phyloP scores from a whole-genome alignment of 2,329 filamentous ascomycete species.

The Xenoacremonium recifei region DNA sequence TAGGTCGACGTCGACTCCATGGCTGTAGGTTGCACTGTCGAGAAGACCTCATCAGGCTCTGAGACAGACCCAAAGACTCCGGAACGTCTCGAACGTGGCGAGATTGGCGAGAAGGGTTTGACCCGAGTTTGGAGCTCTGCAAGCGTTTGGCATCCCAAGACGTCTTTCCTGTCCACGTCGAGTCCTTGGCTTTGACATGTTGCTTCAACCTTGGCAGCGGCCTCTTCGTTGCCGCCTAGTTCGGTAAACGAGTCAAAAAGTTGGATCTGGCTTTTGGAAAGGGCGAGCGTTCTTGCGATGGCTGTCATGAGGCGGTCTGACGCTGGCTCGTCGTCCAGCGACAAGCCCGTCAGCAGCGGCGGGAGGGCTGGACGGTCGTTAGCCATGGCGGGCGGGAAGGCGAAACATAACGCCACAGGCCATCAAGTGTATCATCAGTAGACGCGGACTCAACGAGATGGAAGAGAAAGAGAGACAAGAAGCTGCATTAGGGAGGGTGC shows the following conservation, averaged over 20 bases:
- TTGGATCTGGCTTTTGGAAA: constrained; percentile 30
- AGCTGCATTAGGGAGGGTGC: too few species aligned
- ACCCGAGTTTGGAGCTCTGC: constrained; percentile 44
- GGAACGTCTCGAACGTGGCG: not conserved
- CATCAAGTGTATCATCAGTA: too few species aligned
- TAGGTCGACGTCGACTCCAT: constrained; percentile 14
- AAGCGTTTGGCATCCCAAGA: constrained; percentile 42
- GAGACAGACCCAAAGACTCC: constrained; percentile 5
- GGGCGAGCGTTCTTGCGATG: constrained; percentile 36
- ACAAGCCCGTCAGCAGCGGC: constrained; percentile 20
- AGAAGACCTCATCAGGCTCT: constrained; percentile 6
- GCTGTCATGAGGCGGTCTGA: constrained; percentile 32
- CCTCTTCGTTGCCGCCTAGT: constrained; percentile 38
- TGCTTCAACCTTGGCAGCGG: constrained; percentile 24
- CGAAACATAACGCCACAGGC: too few species aligned
- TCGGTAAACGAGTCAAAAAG: constrained; percentile 44
- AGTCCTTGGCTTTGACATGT: constrained; percentile 21
- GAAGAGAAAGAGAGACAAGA: too few species aligned
- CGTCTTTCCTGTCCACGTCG: constrained; percentile 39
- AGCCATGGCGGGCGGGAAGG: constrained; percentile 7
- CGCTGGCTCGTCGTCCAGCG: constrained; percentile 13
- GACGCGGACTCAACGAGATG: too few species aligned
- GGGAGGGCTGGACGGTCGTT: constrained; percentile 14
- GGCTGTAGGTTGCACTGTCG: constrained; percentile 1
- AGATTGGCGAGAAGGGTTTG: constrained; percentile 10